Base-by-base conservation (phyloP, 2,329 filamentous ascomycete species). In the Biscogniauxia marginata region DNA sequence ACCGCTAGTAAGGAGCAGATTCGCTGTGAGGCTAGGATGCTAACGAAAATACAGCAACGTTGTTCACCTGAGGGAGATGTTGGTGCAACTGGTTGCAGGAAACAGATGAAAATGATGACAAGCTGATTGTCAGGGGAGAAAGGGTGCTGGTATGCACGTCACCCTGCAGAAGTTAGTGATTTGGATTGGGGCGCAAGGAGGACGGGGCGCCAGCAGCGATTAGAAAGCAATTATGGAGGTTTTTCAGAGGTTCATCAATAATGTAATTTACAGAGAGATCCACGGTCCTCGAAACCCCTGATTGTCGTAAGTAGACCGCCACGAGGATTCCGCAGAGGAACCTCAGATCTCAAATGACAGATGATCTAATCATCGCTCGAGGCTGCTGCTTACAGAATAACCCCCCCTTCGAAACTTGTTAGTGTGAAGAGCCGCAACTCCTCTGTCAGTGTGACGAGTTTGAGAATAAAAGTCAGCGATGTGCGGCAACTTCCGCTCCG, bases 111-210 rank as follows among this genome's bases (percentile, higher is more conserved):
- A 16, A 3, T 16, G n/a, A 16, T 16, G 11, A 11, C 13, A 20
- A 48, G 21, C 16, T 48, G 46, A 22, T 13, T n/a, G 18, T 9
- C 22, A 34, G 48, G 48, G 24, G 48, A 39, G n/a, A 18, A 51
- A 34, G 49, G 23, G 20, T 43, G 49, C 30, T n/a, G 20, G 47
- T 49, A 50, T 39, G 49, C 49, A 51, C 49, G 30, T 51, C 49
- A 51, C 49, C 30, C 25, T 51, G 49, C 49, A 51, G 49, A 21
- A 43, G 30, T 22, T 39, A 39, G 30, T 11, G 30, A 34, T 3
- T 39, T 39, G 30, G 30, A 39, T 39, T 11, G 30, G 43, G 44
- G 44, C 44, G 44, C 44, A 21, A 20, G 13, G 44, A 20, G 44
- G 44, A 46, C 20, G 18, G 20, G 44, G 44, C 44, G 44, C 18